Evolutionary conservation across 768 basidiomycete species (phyloP).

Genomic region (Tylopilus intermedius): DNA sequence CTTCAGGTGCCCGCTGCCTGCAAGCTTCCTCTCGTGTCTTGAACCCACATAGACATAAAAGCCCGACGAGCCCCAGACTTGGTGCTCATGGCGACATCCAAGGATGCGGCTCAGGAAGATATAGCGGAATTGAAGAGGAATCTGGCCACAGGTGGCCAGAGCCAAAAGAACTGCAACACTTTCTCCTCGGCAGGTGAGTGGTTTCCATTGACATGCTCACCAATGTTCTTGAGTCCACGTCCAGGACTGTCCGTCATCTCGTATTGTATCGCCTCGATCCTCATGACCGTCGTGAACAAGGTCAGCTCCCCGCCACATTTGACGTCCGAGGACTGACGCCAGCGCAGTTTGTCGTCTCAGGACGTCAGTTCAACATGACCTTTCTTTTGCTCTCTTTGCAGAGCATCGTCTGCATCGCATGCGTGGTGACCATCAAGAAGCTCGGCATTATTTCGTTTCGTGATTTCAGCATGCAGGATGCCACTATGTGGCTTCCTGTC

Average conservation of each 20-base stretch:
- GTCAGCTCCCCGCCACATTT: slow-evolving; percentile 35
- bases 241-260: slow-evolving; percentile 77
- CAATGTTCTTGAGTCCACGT: neutral
- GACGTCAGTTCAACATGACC: slow-evolving; percentile 91
- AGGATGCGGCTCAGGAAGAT: slow-evolving; percentile 30
- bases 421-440: slow-evolving; percentile 71
- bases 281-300: slow-evolving; percentile 98
- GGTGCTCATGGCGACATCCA: slow-evolving; percentile 13
- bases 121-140: slow-evolving; percentile 53
- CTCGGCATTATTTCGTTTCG: slow-evolving; percentile 80
- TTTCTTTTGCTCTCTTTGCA: slow-evolving; percentile 92
- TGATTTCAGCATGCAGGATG: slow-evolving; percentile 75
- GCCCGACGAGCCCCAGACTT: neutral
- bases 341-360: slow-evolving; percentile 87
- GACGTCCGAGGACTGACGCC: slow-evolving; percentile 1
- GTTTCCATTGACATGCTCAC: neutral
- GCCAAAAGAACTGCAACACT: slow-evolving; percentile 16
- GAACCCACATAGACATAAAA: neutral
- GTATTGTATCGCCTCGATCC: slow-evolving; percentile 88
- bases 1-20: neutral
- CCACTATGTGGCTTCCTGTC: slow-evolving; percentile 92
- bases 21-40: neutral
- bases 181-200: slow-evolving; percentile 24
- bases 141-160: slow-evolving; percentile 36
- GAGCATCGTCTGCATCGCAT: slow-evolving; percentile 77